A percentile compares a stretch with the other conserved stretches of the same genome.
phyloP scores from a whole-genome alignment of 2,329 filamentous ascomycete species.

The Pseudogymnoascus sp. region DNA sequence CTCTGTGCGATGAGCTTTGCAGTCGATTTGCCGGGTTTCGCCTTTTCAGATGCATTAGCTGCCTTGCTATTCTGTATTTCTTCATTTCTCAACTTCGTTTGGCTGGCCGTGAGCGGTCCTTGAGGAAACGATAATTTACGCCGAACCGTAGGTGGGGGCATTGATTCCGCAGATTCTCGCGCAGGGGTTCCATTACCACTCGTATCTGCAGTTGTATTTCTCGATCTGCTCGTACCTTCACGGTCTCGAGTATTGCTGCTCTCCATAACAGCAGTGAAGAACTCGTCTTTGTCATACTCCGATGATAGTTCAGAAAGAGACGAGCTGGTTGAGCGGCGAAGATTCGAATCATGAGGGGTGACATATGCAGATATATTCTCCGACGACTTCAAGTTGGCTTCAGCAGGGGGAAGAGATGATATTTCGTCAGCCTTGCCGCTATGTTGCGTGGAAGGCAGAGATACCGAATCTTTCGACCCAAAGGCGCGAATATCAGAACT shows the following conservation, averaged over 20 bases:
- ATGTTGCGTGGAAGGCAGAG: conserved; percentile 2
- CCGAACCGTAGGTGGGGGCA: background rate
- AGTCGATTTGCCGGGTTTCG: background rate
- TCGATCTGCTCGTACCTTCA: background rate
- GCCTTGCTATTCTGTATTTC: background rate
- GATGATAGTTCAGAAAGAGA: background rate
- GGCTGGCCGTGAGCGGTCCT: background rate
- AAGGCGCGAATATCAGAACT: background rate
- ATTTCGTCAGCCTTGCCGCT: background rate
- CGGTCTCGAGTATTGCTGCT: background rate
- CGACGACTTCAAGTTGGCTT: background rate
- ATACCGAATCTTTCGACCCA: background rate
- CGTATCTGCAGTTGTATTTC: background rate
- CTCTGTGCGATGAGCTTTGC: background rate
- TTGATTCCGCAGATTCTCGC: background rate
- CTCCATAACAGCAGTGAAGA: background rate
- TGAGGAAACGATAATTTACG: conserved; percentile 2
- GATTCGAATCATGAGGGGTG: background rate
- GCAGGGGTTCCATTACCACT: background rate
- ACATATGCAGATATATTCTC: background rate
- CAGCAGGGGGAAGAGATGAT: background rate
- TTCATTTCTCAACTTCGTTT: background rate
- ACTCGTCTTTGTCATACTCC: background rate
- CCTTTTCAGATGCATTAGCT: no score
- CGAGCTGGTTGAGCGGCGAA: background rate